Evolutionary conservation across 1,139 yeast species (phyloP).

Genomic region (Blastobotrys ciferrii): DNA sequence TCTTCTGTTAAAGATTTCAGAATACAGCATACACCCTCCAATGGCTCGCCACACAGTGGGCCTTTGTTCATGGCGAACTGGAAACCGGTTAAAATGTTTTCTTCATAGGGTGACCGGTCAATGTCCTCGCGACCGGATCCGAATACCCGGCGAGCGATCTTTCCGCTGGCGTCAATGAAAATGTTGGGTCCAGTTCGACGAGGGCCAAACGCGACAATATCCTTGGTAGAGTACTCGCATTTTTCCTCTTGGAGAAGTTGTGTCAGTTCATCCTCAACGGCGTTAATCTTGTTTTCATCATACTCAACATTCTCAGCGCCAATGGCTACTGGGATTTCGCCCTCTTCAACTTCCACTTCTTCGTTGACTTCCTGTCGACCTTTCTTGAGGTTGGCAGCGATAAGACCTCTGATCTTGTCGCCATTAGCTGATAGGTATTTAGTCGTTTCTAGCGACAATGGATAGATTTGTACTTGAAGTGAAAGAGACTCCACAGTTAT

Average conservation of each 20-base stretch:
- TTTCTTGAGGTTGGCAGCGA: constrained; percentile 12
- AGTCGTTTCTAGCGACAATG: constrained; percentile 55
- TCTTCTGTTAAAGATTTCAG: constrained; percentile 39
- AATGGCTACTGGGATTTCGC: constrained; percentile 22
- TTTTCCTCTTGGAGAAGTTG: constrained; percentile 23
- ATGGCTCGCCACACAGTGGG: constrained; percentile 83
- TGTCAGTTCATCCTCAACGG: constrained; percentile 22
- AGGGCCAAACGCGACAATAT: constrained; percentile 73
- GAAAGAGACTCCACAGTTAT: constrained; percentile 49
- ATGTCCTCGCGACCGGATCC: constrained; percentile 18
- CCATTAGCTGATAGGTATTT: constrained; percentile 52
- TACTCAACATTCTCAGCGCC: constrained; percentile 24
- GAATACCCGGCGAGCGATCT: constrained; percentile 22
- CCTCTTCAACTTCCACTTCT: constrained; percentile 21
- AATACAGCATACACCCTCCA: constrained; percentile 72
- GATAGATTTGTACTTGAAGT: constrained; percentile 49
- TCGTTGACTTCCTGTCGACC: constrained; percentile 4
- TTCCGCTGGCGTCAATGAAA: constrained; percentile 52
- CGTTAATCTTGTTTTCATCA: constrained; percentile 28
- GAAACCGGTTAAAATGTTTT: constrained; percentile 75
- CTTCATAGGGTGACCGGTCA: constrained; percentile 52
- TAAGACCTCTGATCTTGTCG: constrained; percentile 38
- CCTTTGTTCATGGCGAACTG: constrained; percentile 82
- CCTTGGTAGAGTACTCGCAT: constrained; percentile 39
- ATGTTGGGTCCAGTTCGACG: constrained; percentile 75